Conservation (phyloP, 1,284 basidiomycete species). For the Abortiporus biennis region DNA sequence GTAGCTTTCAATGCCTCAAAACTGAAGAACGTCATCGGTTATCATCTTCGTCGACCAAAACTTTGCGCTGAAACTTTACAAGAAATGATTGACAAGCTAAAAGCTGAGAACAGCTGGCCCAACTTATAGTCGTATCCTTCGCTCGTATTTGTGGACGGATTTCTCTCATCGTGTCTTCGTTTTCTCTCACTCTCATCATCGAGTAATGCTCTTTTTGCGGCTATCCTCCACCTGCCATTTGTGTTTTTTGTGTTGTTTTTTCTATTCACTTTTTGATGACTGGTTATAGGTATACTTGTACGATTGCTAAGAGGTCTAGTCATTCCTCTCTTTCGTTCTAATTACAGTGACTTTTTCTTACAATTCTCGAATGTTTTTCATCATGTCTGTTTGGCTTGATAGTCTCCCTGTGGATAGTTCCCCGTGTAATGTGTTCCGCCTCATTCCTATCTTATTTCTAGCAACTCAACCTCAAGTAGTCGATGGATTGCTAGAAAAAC, state of each 20-base stretch:
- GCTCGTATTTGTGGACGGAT: background rate
- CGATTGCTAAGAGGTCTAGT: background rate
- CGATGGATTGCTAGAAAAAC: background rate
- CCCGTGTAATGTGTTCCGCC: too few relatives aligned
- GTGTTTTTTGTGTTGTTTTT: background rate
- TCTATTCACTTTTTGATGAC: background rate
- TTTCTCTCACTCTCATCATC: background rate
- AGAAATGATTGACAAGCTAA: constrained; percentile 76
- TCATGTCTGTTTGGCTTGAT: too few relatives aligned
- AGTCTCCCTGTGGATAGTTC: too few relatives aligned
- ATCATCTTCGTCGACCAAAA: constrained; percentile 56
- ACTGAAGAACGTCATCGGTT: constrained; percentile 71
- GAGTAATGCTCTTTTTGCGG: background rate
- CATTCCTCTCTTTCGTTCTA: too few relatives aligned
- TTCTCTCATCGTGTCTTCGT: background rate
- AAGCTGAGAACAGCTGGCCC: constrained; percentile 72
- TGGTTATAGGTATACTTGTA: background rate
- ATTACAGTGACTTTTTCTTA: too few relatives aligned
- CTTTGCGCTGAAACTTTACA: constrained; percentile 61
- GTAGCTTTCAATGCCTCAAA: constrained; percentile 64
- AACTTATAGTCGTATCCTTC: constrained; percentile 23
- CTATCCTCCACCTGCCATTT: background rate
- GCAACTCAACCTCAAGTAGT: background rate
- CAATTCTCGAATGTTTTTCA: too few relatives aligned
- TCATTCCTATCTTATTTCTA: too few relatives aligned